Percentiles rank a stretch among this genome's conserved stretches.
phyloP scores from a whole-genome alignment of 2,329 filamentous ascomycete genomes.

The Leptosphaerulina australis region DNA sequence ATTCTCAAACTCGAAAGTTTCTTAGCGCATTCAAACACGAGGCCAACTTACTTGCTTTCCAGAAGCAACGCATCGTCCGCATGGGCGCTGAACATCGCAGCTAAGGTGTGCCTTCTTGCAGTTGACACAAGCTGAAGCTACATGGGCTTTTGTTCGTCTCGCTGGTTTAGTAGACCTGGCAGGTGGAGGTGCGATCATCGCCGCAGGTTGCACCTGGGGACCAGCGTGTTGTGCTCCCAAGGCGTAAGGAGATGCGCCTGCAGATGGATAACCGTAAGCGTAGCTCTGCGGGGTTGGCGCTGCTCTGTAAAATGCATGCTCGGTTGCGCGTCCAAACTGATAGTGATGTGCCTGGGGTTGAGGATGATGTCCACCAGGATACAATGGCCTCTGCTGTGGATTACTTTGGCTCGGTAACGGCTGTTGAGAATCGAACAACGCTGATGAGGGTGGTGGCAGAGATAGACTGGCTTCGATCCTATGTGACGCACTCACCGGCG shows the following conservation, averaged over 20 bases:
- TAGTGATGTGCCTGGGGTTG: conserved; percentile 34
- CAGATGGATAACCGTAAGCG: conserved; percentile 37
- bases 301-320: conserved; percentile 35
- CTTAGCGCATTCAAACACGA: conserved; percentile 5
- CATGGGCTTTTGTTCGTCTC: conserved; percentile 72
- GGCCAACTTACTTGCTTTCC: conserved; percentile 65
- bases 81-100: conserved; percentile 72
- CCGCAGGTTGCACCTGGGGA: conserved; percentile 40
- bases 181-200: conserved; percentile 42
- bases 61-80: conserved; percentile 76
- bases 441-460: conserved; percentile 34
- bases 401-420: conserved; percentile 26
- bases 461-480: conserved; percentile 33
- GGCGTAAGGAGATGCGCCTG: conserved; percentile 34
- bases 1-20: conserved; percentile 9
- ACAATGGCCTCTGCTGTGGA: conserved; percentile 37
- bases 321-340: conserved; percentile 32
- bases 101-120: conserved; percentile 83
- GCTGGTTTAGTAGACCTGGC: conserved; percentile 43
- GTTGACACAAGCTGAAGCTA: conserved; percentile 82
- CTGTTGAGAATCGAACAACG: conserved; percentile 35
- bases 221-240: conserved; percentile 34
- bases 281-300: conserved; percentile 35
- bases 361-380: conserved; percentile 38
- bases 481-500: conserved; percentile 30